These are phyloP conservation scores for Pseudozyma tsukubaensis DNA, from an alignment of 1,284 basidiomycete species.

Conservation along the genomic window DNA sequence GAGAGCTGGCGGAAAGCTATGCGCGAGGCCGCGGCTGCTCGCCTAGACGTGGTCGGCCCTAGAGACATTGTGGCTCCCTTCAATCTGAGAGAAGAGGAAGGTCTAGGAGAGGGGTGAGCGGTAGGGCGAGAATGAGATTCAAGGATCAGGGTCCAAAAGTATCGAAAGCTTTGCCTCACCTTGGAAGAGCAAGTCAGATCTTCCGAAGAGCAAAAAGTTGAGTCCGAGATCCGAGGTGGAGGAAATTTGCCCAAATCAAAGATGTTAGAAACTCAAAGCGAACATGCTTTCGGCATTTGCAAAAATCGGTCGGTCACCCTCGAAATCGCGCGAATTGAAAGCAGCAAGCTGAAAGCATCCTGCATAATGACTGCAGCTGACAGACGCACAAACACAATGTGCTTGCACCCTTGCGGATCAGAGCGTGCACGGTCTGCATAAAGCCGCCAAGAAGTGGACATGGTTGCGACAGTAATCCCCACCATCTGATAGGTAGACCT, in stretches of 20 bases:
- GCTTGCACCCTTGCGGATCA: too few relatives aligned
- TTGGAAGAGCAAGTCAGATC: too few relatives aligned
- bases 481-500: too few relatives aligned
- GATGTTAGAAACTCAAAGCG: not conserved
- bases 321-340: not conserved
- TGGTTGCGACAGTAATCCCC: too few relatives aligned
- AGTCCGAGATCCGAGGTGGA: conserved; percentile 36
- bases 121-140: not conserved
- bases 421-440: too few relatives aligned
- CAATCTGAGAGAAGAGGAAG: not conserved
- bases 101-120: not conserved
- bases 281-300: not conserved
- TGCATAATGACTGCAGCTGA: too few relatives aligned
- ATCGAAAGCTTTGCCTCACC: conserved; percentile 2
- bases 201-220: not conserved
- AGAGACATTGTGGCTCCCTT: not conserved
- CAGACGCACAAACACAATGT: too few relatives aligned
- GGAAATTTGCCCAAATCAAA: not conserved
- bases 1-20: not conserved
- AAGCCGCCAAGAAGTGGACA: too few relatives aligned
- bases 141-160: conserved; percentile 1
- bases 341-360: too few relatives aligned
- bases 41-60: too few relatives aligned
- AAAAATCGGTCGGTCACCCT: not conserved
- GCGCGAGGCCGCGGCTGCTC: too few relatives aligned